phyloP scores from a whole-genome alignment of 2,329 filamentous ascomycete genomes.

The Exophiala phaeomuriformis region DNA sequence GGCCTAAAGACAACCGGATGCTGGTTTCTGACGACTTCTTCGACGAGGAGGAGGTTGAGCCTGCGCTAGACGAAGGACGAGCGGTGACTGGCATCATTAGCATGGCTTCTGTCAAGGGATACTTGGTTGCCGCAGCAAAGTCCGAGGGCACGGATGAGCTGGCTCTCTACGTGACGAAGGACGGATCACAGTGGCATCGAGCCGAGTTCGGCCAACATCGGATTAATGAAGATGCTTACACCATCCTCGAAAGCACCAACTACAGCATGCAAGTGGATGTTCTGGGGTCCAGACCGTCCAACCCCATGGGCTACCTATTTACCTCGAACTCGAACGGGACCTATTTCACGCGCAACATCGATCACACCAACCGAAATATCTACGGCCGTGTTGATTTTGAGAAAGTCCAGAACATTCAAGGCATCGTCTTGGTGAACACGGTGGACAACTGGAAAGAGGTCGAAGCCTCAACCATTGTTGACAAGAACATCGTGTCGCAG shows the following conservation, averaged over 20 bases:
- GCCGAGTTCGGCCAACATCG: conserved; percentile 84
- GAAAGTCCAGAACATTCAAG: conserved; percentile 84
- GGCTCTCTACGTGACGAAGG: conserved; percentile 80
- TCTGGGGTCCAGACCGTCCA: conserved; percentile 58
- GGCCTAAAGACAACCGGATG: conserved; percentile 67
- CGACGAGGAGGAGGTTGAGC: conserved; percentile 56
- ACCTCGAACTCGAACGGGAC: conserved; percentile 97
- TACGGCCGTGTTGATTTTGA: conserved; percentile 85
- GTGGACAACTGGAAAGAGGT: conserved; percentile 81
- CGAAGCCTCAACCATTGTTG: conserved; percentile 46
- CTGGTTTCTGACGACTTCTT: conserved; percentile 82
- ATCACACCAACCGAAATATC: conserved; percentile 79
- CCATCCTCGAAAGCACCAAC: conserved; percentile 88
- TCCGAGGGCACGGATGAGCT: conserved; percentile 79
- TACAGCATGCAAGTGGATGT: conserved; percentile 98
- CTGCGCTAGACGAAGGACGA: conserved; percentile 64
- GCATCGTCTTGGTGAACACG: conserved; percentile 81
- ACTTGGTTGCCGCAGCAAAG: conserved; percentile 73
- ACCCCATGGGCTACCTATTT: conserved; percentile 78
- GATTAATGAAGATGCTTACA: conserved; percentile 78
- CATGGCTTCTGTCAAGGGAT: conserved; percentile 77
- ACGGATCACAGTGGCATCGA: conserved; percentile 80
- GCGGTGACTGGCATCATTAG: conserved; percentile 73
- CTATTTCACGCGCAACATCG: conserved; percentile 85
- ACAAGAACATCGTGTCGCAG: conserved; percentile 62